phyloP scores from a whole-genome alignment of 2,329 filamentous ascomycete genomes.

The Arthrobotrys musiformis region DNA sequence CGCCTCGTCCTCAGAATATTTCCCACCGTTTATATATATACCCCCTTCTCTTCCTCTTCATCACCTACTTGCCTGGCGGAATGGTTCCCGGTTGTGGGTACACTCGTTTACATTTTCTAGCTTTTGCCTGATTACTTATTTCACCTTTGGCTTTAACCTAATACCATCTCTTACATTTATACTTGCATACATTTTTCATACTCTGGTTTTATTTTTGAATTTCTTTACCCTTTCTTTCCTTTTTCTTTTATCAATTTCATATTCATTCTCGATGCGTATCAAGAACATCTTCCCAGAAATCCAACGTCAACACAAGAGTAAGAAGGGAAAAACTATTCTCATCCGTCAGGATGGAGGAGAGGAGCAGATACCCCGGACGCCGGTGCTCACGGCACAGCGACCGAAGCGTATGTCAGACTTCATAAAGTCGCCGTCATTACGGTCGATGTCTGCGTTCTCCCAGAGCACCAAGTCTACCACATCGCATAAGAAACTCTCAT shows the following conservation, averaged over 20 bases:
- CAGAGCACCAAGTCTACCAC: constrained; percentile 21
- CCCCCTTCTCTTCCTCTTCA: background rate
- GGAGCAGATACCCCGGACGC: constrained; percentile 33
- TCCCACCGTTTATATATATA: constrained; percentile 40
- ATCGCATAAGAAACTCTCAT: constrained; percentile 31
- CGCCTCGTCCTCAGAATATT: constrained; percentile 7
- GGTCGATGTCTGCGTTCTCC: constrained; percentile 17
- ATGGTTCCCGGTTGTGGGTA: constrained; percentile 31
- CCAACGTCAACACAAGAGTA: constrained; percentile 41
- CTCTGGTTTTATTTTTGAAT: background rate
- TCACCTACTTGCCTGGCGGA: constrained; percentile 32
- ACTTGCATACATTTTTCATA: background rate
- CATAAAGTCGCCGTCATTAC: constrained; percentile 47
- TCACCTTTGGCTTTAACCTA: background rate
- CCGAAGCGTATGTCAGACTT: constrained; percentile 45
- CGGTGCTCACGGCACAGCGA: constrained; percentile 44
- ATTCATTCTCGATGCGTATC: constrained; percentile 46
- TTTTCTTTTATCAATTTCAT: background rate
- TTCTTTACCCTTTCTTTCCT: background rate
- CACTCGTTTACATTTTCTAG: constrained; percentile 40
- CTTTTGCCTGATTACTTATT: constrained; percentile 13
- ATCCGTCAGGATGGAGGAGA: constrained; percentile 25
- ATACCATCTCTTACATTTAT: constrained; percentile 26
- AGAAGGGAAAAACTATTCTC: constrained; percentile 38
- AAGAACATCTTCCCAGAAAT: constrained; percentile 52